phyloP scores from a whole-genome alignment of 2,329 filamentous ascomycete species.

The Arthrocladium fulminans region DNA sequence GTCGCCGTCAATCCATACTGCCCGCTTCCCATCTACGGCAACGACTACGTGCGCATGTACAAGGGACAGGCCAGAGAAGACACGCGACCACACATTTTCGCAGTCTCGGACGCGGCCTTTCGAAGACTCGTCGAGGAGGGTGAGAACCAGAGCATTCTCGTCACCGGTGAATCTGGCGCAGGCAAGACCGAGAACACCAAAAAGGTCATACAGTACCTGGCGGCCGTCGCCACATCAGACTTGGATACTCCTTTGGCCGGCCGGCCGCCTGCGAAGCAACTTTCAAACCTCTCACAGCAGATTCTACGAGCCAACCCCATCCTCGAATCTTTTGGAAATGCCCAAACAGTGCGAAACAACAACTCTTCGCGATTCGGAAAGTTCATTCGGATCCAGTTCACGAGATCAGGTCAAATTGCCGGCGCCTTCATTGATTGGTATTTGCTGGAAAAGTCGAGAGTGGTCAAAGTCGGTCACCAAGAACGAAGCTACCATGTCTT shows the following conservation, averaged over 20 bases:
- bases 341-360: slow-evolving; percentile 94
- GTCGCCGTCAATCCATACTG: slow-evolving; percentile 98
- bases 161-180: slow-evolving; percentile 95
- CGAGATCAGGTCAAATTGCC: slow-evolving; percentile 74
- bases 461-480: slow-evolving; percentile 75
- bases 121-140: slow-evolving; percentile 91
- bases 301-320: slow-evolving; percentile 95
- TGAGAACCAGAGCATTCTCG: slow-evolving; percentile 91
- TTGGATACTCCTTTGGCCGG: slow-evolving; percentile 52
- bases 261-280: slow-evolving; percentile 53
- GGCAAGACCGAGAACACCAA: slow-evolving; percentile 99
- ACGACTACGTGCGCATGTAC: slow-evolving; percentile 98
- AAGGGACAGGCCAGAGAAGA: slow-evolving; percentile 84
- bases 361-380: slow-evolving; percentile 98
- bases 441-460: slow-evolving; percentile 92
- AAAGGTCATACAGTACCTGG: slow-evolving; percentile 97
- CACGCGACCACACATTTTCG: slow-evolving; percentile 93
- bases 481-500: slow-evolving; percentile 97
- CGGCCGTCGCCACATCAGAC: slow-evolving; percentile 72
- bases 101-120: slow-evolving; percentile 95
- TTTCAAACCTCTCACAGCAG: slow-evolving; percentile 88
- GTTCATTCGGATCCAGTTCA: slow-evolving; percentile 96
- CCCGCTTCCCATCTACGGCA: slow-evolving; percentile 84
- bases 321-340: slow-evolving; percentile 94
- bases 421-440: slow-evolving; percentile 99